Conservation (phyloP, 2,329 filamentous ascomycete species). For the Remersonia thermophila region DNA sequence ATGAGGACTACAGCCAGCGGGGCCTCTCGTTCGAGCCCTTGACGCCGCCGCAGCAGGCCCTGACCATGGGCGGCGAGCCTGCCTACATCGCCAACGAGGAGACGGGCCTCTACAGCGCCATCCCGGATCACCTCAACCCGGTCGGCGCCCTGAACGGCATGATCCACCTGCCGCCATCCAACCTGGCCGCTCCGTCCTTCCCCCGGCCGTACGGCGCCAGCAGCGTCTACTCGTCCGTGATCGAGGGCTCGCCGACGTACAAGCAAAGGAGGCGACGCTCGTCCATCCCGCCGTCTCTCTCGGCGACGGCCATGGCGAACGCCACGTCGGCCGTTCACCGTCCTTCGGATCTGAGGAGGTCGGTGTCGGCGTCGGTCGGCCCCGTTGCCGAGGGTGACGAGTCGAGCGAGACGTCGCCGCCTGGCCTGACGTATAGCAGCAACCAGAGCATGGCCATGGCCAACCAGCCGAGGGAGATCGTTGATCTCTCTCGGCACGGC, state of each 20-base stretch:
- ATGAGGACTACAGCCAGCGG: slow-evolving; percentile 94
- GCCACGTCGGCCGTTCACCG: slow-evolving; percentile 46
- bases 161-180: slow-evolving; percentile 81
- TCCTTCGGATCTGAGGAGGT: slow-evolving; percentile 82
- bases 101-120: slow-evolving; percentile 87
- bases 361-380: slow-evolving; percentile 76
- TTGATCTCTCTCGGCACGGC: slow-evolving; percentile 76
- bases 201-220: slow-evolving; percentile 57
- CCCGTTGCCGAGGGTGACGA: slow-evolving; percentile 73
- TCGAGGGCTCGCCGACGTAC: slow-evolving; percentile 96
- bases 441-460: slow-evolving; percentile 52
- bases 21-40: slow-evolving; percentile 94
- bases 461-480: slow-evolving; percentile 59
- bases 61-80: slow-evolving; percentile 72
- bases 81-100: slow-evolving; percentile 98
- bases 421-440: slow-evolving; percentile 62
- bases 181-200: slow-evolving; percentile 69
- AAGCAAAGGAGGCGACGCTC: slow-evolving; percentile 93
- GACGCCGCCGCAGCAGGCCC: slow-evolving; percentile 83
- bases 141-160: slow-evolving; percentile 72
- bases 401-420: slow-evolving; percentile 64
- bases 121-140: slow-evolving; percentile 68
- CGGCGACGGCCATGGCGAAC: slow-evolving; percentile 49
- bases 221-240: slow-evolving; percentile 88
- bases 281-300: slow-evolving; percentile 72